These are phyloP conservation scores for Suillus weaverae DNA, from an alignment of 768 basidiomycete genomes.

Conservation along the genomic window DNA sequence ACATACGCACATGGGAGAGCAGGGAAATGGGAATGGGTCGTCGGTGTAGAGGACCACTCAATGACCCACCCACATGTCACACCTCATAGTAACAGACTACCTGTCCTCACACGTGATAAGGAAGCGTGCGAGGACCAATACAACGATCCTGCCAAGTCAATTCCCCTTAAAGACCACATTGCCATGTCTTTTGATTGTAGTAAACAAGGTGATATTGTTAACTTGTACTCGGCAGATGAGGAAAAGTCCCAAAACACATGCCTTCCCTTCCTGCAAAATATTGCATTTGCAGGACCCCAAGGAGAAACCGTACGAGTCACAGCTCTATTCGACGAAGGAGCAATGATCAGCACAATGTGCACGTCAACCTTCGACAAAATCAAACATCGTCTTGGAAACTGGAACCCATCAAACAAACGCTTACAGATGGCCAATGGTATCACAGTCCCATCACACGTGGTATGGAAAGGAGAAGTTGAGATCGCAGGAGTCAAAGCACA, in stretches of 20 bases:
- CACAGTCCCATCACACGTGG: constrained; percentile 6
- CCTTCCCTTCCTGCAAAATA: background rate
- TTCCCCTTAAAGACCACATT: accelerated
- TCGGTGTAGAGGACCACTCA: constrained; percentile 1
- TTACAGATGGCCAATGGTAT: constrained; percentile 37
- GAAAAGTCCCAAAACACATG: accelerated
- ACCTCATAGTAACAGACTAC: background rate
- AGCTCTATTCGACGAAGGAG: constrained; percentile 28
- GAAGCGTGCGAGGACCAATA: background rate
- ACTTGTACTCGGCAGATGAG: background rate
- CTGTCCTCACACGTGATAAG: background rate
- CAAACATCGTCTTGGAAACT: constrained; percentile 10
- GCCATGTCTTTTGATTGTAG: background rate
- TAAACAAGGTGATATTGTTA: background rate
- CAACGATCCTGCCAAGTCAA: background rate
- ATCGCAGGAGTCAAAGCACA: background rate
- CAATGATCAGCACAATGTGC: constrained; percentile 31
- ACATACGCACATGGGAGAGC: background rate
- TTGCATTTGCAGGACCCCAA: background rate
- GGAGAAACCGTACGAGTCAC: background rate
- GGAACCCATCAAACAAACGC: constrained; percentile 13
- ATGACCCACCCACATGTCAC: background rate
- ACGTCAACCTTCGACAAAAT: constrained; percentile 4
- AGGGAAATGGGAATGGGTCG: constrained; percentile 1
- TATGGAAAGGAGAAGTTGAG: constrained; percentile 4